A percentile compares a stretch with the other conserved stretches of the same genome.
phyloP scores from a whole-genome alignment of 257 asterid species.

The Anisodus tanguticus region DNA sequence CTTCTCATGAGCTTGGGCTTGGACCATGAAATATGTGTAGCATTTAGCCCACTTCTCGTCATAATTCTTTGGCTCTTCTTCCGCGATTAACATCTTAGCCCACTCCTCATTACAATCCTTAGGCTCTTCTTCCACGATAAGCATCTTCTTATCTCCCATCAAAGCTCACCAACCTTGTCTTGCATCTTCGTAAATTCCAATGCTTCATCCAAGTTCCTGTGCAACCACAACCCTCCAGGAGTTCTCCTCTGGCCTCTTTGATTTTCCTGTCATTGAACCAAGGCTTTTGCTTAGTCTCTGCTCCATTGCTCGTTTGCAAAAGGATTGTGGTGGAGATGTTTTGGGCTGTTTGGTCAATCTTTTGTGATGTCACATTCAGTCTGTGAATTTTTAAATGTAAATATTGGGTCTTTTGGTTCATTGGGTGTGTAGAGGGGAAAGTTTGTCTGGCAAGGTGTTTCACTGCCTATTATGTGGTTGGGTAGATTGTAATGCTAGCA shows the following conservation, averaged over 20 bases:
- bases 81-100: no score
- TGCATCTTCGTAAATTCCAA: no score
- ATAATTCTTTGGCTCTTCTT: no score
- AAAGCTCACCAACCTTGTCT: no score
- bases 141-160: no score
- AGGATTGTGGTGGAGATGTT: slow-evolving; percentile 7
- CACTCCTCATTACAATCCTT: no score
- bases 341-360: neutral
- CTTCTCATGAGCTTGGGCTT: no score
- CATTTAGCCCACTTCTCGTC: no score
- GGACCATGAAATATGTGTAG: no score
- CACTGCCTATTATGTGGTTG: slow-evolving; percentile 15
- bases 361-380: slow-evolving; percentile 10
- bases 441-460: neutral
- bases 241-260: neutral
- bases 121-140: no score
- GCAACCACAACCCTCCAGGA: slow-evolving; percentile 9
- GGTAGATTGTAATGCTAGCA: neutral
- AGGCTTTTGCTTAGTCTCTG: neutral
- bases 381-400: neutral
- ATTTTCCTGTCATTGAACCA: slow-evolving; percentile 8
- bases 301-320: slow-evolving; percentile 18
- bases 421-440: slow-evolving; percentile 12
- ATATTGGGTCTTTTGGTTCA: neutral
- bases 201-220: no score